These are phyloP conservation scores for Penicillium sp. DNA, from an alignment of 2,329 filamentous ascomycete genomes.

Conservation along the genomic window DNA sequence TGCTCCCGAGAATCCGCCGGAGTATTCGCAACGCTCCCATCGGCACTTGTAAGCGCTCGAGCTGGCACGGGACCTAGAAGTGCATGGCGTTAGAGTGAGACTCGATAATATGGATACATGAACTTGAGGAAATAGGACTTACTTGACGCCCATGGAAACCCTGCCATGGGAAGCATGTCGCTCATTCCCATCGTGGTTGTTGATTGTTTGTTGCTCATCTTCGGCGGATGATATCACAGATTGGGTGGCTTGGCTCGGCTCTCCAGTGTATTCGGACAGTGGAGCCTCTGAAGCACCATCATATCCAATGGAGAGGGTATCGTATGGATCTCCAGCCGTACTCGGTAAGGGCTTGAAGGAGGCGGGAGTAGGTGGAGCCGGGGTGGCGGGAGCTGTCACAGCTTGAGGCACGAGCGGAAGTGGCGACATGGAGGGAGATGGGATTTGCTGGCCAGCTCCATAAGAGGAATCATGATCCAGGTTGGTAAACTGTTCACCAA, in stretches of 20 bases:
- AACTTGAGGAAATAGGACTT: neutral
- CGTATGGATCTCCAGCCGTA: neutral
- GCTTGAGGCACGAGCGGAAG: neutral
- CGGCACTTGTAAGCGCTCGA: neutral
- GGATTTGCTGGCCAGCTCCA: neutral
- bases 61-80: neutral
- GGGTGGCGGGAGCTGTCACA: neutral
- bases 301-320: neutral
- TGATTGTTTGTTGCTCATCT: neutral
- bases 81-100: too few species aligned
- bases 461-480: neutral
- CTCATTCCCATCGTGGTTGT: too few species aligned
- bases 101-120: neutral
- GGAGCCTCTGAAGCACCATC: neutral
- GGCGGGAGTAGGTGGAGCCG: neutral
- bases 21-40: constrained; percentile 3
- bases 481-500: neutral
- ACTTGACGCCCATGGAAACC: neutral
- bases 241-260: neutral
- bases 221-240: neutral
- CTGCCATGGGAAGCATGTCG: neutral
- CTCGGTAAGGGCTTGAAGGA: neutral
- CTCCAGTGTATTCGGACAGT: neutral
- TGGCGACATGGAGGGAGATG: neutral
- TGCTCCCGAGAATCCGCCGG: neutral